Conservation (phyloP, 2,329 filamentous ascomycete species). For the Neonectria hederae region DNA sequence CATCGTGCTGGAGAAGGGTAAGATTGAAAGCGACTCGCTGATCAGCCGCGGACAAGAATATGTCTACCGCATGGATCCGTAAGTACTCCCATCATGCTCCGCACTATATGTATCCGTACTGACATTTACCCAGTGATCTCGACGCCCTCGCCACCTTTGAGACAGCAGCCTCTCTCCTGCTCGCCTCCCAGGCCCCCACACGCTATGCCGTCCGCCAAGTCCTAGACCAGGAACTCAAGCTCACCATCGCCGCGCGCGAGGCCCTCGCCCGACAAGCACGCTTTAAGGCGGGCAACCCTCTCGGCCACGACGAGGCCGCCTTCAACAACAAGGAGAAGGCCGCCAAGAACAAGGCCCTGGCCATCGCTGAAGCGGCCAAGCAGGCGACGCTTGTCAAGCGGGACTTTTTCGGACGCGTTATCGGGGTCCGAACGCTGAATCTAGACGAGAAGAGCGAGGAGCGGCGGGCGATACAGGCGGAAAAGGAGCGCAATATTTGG, state of each 20-base stretch:
- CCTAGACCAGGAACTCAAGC: slow-evolving; percentile 87
- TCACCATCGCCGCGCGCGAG: slow-evolving; percentile 73
- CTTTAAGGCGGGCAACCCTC: slow-evolving; percentile 61
- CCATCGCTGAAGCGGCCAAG: slow-evolving; percentile 44
- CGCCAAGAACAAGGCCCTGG: slow-evolving; percentile 46
- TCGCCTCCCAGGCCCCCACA: slow-evolving; percentile 73
- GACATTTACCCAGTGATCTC: slow-evolving; percentile 62
- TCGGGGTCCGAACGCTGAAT: slow-evolving; percentile 57
- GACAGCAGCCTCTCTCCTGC: slow-evolving; percentile 66
- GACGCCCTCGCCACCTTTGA: slow-evolving; percentile 81
- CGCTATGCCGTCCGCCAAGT: slow-evolving; percentile 95
- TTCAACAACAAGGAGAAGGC: slow-evolving; percentile 52
- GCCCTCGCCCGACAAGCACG: slow-evolving; percentile 72
- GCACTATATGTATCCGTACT: slow-evolving; percentile 6
- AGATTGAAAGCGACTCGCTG: slow-evolving; percentile 75
- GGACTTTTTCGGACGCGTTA: slow-evolving; percentile 86
- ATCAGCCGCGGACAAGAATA: slow-evolving; percentile 71
- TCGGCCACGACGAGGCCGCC: slow-evolving; percentile 32
- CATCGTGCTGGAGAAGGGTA: slow-evolving; percentile 81
- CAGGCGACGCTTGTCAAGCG: slow-evolving; percentile 65
- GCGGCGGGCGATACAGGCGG: slow-evolving; percentile 44
- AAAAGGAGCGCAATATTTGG: slow-evolving; percentile 75
- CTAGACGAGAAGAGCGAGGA: slow-evolving; percentile 51
- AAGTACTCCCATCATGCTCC: slow-evolving; percentile 52
- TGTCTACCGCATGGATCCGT: slow-evolving; percentile 96